Percentiles rank a stretch among this genome's conserved stretches.
These are phyloP conservation scores for Penicillium expansum DNA, from an alignment of 2,329 filamentous ascomycete genomes.

Conservation along the genomic window DNA sequence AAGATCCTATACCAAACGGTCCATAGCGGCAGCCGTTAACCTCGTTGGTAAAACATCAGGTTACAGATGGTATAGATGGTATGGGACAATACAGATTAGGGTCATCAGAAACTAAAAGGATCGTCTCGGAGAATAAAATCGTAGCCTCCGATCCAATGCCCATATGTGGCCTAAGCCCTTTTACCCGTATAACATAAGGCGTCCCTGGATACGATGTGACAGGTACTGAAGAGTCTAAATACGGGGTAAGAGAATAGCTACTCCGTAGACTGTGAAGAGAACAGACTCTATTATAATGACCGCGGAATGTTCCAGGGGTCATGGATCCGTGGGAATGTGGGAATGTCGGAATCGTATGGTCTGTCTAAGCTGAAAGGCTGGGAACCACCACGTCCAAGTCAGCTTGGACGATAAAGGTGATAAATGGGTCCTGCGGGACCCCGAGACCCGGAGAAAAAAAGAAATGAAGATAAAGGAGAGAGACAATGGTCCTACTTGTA, in stretches of 20 bases:
- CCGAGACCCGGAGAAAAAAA: background rate
- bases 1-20: slow-evolving; percentile 10
- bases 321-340: slow-evolving; percentile 12
- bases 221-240: background rate
- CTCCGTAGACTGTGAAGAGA: slow-evolving; percentile 1
- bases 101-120: slow-evolving; percentile 12
- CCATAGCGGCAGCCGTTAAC: slow-evolving; percentile 3
- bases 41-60: slow-evolving; percentile 5
- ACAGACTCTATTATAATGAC: background rate
- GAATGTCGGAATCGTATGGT: slow-evolving; percentile 18
- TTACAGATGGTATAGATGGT: slow-evolving; percentile 7
- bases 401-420: slow-evolving; percentile 4
- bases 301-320: background rate
- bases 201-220: background rate
- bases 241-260: slow-evolving; percentile 3
- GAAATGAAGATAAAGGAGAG: background rate
- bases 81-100: background rate
- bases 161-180: slow-evolving; percentile 5
- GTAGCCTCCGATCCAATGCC: slow-evolving; percentile 15
- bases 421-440: slow-evolving; percentile 7
- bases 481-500: background rate
- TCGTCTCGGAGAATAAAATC: slow-evolving; percentile 12
- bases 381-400: slow-evolving; percentile 7
- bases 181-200: slow-evolving; percentile 3
- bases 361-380: slow-evolving; percentile 12